Percentiles rank a stretch among this genome's conserved stretches.
These are phyloP conservation scores for Solanum bulbocastanum DNA, from an alignment of 257 asterid species.

Conservation along the genomic window DNA sequence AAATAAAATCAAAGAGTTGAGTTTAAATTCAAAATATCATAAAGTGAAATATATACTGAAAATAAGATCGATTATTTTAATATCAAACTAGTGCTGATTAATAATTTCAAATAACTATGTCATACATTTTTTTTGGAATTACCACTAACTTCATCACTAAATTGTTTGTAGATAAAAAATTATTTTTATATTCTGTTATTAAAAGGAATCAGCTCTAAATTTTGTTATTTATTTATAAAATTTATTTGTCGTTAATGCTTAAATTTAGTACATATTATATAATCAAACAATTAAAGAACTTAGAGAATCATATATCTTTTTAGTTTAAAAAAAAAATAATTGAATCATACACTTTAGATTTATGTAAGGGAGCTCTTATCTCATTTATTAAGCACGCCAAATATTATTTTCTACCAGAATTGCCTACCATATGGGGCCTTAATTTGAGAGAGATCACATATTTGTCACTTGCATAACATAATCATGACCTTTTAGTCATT, in stretches of 20 bases:
- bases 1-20: background rate
- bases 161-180: background rate
- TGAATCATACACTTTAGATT: background rate
- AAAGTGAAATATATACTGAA: background rate
- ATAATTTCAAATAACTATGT: background rate
- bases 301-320: background rate
- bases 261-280: background rate
- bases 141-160: background rate
- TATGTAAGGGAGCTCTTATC: background rate
- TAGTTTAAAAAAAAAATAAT: background rate
- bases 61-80: background rate
- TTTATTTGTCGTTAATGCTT: background rate
- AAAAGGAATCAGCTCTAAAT: background rate
- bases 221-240: background rate
- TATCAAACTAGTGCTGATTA: background rate
- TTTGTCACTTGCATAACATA: background rate
- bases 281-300: background rate
- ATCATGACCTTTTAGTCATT: background rate
- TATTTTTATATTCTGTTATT: background rate
- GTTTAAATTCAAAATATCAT: background rate
- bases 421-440: background rate
- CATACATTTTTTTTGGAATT: background rate
- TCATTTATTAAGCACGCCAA: background rate
- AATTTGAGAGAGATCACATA: background rate
- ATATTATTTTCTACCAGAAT: background rate